Conservation (phyloP, 2,329 filamentous ascomycete species). For the Ascochyta clinopodiicola region DNA sequence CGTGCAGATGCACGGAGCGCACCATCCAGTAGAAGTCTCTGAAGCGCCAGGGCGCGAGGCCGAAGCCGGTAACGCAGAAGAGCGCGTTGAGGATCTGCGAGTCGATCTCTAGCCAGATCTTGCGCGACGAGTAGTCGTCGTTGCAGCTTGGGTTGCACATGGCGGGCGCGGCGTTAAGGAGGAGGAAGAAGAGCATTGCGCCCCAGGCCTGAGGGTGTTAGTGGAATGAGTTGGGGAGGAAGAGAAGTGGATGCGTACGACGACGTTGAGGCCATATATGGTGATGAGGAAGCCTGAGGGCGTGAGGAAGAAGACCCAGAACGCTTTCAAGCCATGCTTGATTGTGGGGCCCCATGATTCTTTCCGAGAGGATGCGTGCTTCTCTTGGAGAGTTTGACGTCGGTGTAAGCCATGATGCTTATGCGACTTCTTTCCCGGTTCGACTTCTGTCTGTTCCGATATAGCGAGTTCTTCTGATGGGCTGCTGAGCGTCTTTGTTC, state of each 20-base stretch:
- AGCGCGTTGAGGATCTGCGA: slow-evolving; percentile 81
- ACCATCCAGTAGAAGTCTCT: slow-evolving; percentile 77
- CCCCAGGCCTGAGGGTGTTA: slow-evolving; percentile 69
- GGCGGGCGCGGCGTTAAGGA: slow-evolving; percentile 75
- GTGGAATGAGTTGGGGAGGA: not conserved
- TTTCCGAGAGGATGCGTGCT: slow-evolving; percentile 24
- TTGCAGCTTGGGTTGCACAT: slow-evolving; percentile 77
- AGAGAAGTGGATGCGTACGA: slow-evolving; percentile 46
- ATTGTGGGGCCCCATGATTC: slow-evolving; percentile 63
- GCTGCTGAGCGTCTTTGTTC: slow-evolving; percentile 14
- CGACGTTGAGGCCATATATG: slow-evolving; percentile 79
- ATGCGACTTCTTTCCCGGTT: not conserved
- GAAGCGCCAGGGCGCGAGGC: slow-evolving; percentile 81
- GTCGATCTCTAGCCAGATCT: slow-evolving; percentile 84
- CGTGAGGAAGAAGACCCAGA: slow-evolving; percentile 76
- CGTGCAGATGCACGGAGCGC: slow-evolving; percentile 58
- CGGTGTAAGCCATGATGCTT: not conserved
- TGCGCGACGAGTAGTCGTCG: slow-evolving; percentile 73
- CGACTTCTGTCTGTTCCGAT: not conserved
- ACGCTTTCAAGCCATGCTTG: slow-evolving; percentile 63
- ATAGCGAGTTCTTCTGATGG: not conserved
- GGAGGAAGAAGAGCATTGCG: slow-evolving; percentile 84
- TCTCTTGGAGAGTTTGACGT: slow-evolving; percentile 37
- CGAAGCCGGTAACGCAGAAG: slow-evolving; percentile 85
- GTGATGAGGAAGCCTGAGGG: slow-evolving; percentile 78